Evolutionary conservation across 208 protist genomes (phyloP).

Genomic region (Crithidia bombi): DNA sequence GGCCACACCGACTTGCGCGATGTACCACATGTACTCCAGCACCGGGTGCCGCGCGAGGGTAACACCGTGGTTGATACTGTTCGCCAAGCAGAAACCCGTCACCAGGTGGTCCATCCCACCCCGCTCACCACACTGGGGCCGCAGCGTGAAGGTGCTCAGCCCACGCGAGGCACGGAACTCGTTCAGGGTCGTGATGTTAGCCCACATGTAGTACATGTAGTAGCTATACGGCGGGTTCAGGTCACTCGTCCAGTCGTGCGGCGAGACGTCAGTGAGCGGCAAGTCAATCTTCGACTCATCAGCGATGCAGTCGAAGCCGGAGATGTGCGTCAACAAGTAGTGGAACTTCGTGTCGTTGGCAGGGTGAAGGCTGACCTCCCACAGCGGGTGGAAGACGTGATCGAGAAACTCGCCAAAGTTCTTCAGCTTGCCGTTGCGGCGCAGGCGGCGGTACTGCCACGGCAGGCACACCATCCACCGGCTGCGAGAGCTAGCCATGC

Average conservation of each 20-base stretch:
- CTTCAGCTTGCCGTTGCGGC: slow-evolving; percentile 70
- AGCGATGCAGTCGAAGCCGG: slow-evolving; percentile 96
- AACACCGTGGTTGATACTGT: slow-evolving; percentile 98
- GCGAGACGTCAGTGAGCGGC: slow-evolving; percentile 71
- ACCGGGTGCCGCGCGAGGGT: slow-evolving; percentile 93
- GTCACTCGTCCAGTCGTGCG: slow-evolving; percentile 92
- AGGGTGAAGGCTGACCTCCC: slow-evolving; percentile 97
- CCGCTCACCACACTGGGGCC: slow-evolving; percentile 97
- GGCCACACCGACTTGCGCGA: slow-evolving; percentile 96
- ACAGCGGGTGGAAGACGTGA: slow-evolving; percentile 98
- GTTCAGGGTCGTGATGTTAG: slow-evolving; percentile 98
- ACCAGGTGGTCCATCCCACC: slow-evolving; percentile 94
- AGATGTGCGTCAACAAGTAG: slow-evolving; percentile 96
- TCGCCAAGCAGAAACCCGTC: slow-evolving; percentile 93
- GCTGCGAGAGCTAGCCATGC: slow-evolving; percentile 95
- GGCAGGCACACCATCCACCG: slow-evolving; percentile 97
- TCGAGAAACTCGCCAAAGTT: slow-evolving; percentile 96
- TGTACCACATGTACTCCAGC: slow-evolving; percentile 98
- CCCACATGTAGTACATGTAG: slow-evolving; percentile 98
- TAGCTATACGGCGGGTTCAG: slow-evolving; percentile 98
- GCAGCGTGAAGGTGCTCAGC: slow-evolving; percentile 90
- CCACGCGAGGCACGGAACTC: slow-evolving; percentile 88
- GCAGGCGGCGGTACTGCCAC: slow-evolving; percentile 89
- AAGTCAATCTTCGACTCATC: slow-evolving; percentile 97
- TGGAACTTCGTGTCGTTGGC: slow-evolving; percentile 94